phyloP scores from a whole-genome alignment of 441 rosid species.

The Pelargonium hybrid region DNA sequence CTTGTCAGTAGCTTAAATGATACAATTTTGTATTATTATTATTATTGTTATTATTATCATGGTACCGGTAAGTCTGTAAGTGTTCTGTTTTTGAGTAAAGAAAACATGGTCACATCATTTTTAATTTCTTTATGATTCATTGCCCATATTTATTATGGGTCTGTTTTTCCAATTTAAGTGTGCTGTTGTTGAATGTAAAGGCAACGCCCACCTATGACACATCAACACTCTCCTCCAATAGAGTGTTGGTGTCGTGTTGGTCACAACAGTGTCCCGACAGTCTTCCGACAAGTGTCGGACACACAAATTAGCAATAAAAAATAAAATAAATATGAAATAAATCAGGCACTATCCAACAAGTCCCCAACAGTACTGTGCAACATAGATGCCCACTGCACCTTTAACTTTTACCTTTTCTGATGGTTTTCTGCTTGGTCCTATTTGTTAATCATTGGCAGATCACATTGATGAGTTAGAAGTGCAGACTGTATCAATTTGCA shows the following conservation, averaged over 20 bases:
- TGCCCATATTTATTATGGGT: background rate
- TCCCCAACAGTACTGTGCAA: too few species aligned
- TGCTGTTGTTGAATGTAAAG: background rate
- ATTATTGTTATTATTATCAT: too few species aligned
- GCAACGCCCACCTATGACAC: too few species aligned
- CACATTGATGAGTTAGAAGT: conserved; percentile 23
- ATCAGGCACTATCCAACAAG: too few species aligned
- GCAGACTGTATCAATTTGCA: conserved; percentile 29
- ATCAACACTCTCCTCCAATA: too few species aligned
- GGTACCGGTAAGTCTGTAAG: background rate
- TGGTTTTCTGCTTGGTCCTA: conserved; percentile 8
- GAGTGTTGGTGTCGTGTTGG: too few species aligned
- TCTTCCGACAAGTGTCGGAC: too few species aligned
- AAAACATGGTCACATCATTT: background rate
- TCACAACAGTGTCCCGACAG: too few species aligned
- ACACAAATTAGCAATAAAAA: too few species aligned
- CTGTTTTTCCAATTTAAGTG: background rate
- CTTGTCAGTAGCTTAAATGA: background rate
- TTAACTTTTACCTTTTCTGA: background rate
- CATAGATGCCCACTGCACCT: too few species aligned
- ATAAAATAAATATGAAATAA: too few species aligned
- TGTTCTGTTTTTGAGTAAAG: background rate
- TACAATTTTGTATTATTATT: too few species aligned
- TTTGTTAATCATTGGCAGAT: conserved; percentile 24
- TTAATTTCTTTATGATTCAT: background rate